Conservation (phyloP, 768 basidiomycete species). For the Inosperma sp. region DNA sequence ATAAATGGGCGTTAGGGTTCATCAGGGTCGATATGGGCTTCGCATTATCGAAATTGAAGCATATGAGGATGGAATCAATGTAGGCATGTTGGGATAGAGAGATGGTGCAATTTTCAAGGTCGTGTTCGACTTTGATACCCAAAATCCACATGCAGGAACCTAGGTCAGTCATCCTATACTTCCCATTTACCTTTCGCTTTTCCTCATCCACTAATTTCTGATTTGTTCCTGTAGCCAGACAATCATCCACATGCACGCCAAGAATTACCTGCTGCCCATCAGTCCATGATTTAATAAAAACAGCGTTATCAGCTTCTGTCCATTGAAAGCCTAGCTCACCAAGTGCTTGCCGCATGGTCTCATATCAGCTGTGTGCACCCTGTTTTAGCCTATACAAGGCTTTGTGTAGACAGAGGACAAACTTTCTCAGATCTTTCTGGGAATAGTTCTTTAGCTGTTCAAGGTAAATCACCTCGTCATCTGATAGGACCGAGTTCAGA, state of each 20-base stretch:
- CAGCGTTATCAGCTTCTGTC: conserved; percentile 3
- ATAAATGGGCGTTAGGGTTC: background rate
- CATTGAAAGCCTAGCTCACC: conserved; percentile 1
- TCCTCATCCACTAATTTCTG: conserved; percentile 10
- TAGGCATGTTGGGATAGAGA: conserved; percentile 24
- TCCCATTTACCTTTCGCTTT: conserved; percentile 16
- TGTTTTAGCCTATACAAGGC: conserved; percentile 11
- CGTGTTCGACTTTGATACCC: conserved; percentile 17
- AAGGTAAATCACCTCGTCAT: conserved; percentile 26
- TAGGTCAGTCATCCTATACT: conserved; percentile 22
- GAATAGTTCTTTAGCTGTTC: conserved; percentile 21
- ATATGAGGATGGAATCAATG: conserved; percentile 15
- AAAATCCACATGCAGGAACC: conserved; percentile 22
- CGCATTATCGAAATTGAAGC: conserved; percentile 11
- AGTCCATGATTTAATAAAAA: background rate
- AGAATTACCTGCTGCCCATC: conserved; percentile 2
- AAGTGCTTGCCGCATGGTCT: background rate
- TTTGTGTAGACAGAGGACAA: background rate
- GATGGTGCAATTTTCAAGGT: conserved; percentile 18
- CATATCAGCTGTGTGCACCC: conserved; percentile 7
- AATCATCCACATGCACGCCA: conserved; percentile 10
- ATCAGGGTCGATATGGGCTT: conserved; percentile 4
- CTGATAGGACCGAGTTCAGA: conserved; percentile 17
- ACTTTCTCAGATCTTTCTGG: background rate
- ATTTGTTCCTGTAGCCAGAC: conserved; percentile 2